Evolutionary conservation across 768 basidiomycete genomes (phyloP), one percentile per base, ranked within the genome.

Genomic region (Lentinula sp.): DNA sequence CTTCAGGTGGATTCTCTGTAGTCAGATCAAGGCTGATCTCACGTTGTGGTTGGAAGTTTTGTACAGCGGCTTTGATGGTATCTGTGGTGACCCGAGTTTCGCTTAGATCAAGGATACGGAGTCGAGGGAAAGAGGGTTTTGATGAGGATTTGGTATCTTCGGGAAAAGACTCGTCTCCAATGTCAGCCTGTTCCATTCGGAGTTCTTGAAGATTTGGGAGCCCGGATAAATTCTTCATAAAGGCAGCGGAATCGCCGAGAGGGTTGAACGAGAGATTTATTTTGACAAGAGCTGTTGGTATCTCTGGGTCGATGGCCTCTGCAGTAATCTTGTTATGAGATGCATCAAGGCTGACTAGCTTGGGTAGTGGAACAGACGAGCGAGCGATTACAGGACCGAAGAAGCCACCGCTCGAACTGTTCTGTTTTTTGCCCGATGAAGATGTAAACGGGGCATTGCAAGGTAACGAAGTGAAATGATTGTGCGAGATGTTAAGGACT

Each of bases 251-350:
- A 68, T 73, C 54, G 60, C 71, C 46, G 3, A 93, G 78, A 5
- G 90, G 89, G 64, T 91, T 92, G 4, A 70, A 77, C 1, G 88
- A 86, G 37, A 93, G 68, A 67, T 90, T 79, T 39, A 91, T 63
- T 68, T 84, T 88, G 37, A 74, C 69, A 16, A 93, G 66, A 10
- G 74, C 73, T 23, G 72, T 66, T 0, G 92, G 91, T 3, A 93
- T 64, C 52, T 64, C 56, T 0, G 13, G 20, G 45, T 90, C 83
- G 64, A 93, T 83, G 2, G 76, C 70, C 13, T 71, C 70, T 7
- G 87, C 82, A 2, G 72, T 66, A 37, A 94, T 77, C 62, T 80
- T 79, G 73, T 94, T 93, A 70, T 85, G 74, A 1, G 90, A 88
- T 15, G 76, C 84, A 54, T 91, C 78, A 23, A 94, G 76, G 20